Base-by-base conservation (phyloP, 2,329 filamentous ascomycete genomes). In the Aspergillus ochraceoroseus region DNA sequence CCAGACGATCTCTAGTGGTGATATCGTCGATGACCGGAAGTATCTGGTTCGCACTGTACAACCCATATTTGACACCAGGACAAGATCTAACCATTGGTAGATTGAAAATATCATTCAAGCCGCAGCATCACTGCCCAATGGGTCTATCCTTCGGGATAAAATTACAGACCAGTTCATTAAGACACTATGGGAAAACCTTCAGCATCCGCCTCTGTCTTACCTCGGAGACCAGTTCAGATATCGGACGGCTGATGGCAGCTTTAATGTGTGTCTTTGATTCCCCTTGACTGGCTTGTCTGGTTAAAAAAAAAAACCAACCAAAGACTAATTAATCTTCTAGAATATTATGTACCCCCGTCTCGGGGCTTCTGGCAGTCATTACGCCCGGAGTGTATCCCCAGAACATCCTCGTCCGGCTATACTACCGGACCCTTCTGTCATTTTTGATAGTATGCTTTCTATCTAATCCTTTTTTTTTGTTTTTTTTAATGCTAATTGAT, bases 361-460 rank as follows among this genome's bases (percentile, higher is more conserved):
- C 17, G 83, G 83, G 2, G 72, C 71, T 20, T 79, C 82, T 6
- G 75, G 75, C 7, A 79, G 77, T n/a, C 74, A 80, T 0, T 87
- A 87, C 54, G 82, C 83, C 14, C 74, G 82, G 44, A 78, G 79
- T 0, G 78, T 84, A 12, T 71, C 71, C 26, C 74, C 76, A 1
- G 64, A 63, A 32, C 74, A 70, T 32, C 70, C 76, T 32, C 75
- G 79, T 41, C 74, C 76, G 1, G 76, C 74, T 13, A 71, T 75
- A 15, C 72, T 78, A 37, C 81, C 82, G 1, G 82, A 85, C 37
- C 73, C 82, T 0, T 77, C 75, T 11, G 65, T 81, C 11, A 66
- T 87, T 2, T 87, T 87, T 45, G 82, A 85, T 58, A 75, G 74
- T 19, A 57, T 85, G 22, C 75, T n/a, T n/a, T 85, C 71, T 77